Percentiles rank a stretch among this genome's conserved stretches.
Evolutionary conservation across 2,329 filamentous ascomycete genomes (phyloP).

Genomic region (Monilinia fructigena): DNA sequence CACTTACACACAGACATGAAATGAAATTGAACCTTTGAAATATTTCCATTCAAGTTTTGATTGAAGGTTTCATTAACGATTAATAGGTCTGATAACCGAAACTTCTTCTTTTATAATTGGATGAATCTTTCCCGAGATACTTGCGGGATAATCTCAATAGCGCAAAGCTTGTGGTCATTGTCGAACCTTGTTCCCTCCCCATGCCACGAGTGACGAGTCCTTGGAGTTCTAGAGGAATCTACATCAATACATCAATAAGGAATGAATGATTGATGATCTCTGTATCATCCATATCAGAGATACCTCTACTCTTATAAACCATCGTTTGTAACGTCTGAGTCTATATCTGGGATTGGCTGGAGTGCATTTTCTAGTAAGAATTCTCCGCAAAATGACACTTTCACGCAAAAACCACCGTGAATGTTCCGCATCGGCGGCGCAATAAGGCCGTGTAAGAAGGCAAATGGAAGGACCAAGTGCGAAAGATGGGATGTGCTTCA

Average conservation of each 20-base stretch:
- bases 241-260: neutral
- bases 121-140: neutral
- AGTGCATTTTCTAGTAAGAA: neutral
- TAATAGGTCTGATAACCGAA: no score
- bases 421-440: neutral
- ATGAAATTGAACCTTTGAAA: no score
- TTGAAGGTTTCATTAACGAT: no score
- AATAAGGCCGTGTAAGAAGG: neutral
- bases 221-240: neutral
- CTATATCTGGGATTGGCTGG: neutral
- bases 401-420: neutral
- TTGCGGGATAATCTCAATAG: neutral
- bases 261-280: neutral
- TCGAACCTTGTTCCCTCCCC: neutral
- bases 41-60: no score
- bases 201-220: neutral
- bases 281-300: neutral
- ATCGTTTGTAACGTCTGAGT: neutral
- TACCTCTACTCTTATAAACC: neutral
- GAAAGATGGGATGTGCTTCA: neutral
- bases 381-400: conserved; percentile 2
- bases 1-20: no score
- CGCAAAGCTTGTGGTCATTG: neutral
- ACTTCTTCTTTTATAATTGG: neutral
- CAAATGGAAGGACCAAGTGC: conserved; percentile 1